Conservation (phyloP, 2,329 filamentous ascomycete species). For the Pseudovirgaria hyperparasitica region DNA sequence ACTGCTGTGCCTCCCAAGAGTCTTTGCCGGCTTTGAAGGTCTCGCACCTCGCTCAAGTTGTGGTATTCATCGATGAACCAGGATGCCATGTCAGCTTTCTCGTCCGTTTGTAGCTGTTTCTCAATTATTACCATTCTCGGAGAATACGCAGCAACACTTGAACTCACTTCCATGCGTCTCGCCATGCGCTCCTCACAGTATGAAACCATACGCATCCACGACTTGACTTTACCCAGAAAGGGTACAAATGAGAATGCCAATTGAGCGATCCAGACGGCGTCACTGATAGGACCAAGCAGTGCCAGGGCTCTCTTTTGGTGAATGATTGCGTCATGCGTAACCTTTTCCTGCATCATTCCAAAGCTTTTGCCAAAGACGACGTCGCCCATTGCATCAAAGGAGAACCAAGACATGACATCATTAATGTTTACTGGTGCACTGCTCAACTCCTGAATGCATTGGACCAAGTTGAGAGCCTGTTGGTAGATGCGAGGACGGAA, state of each 20-base stretch:
- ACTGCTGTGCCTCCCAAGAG: conserved; percentile 5
- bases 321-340: conserved; percentile 1
- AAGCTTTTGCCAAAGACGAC: conserved; percentile 8
- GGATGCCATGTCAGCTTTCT: conserved; percentile 6
- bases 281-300: conserved; percentile 6
- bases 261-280: conserved; percentile 7
- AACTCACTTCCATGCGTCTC: conserved; percentile 5
- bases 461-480: background rate
- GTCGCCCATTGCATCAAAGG: conserved; percentile 9
- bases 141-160: background rate
- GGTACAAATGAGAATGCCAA: conserved; percentile 6
- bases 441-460: conserved; percentile 1
- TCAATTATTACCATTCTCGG: background rate
- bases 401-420: conserved; percentile 9
- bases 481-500: background rate
- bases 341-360: conserved; percentile 3
- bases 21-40: conserved; percentile 1
- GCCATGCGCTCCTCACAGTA: conserved; percentile 8
- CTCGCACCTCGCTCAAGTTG: background rate
- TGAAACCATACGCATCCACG: conserved; percentile 5
- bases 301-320: conserved; percentile 5
- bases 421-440: conserved; percentile 5
- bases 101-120: conserved; percentile 1
- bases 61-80: conserved; percentile 9
- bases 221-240: conserved; percentile 4